Evolutionary conservation across 140 eudicot genomes (phyloP).

Genomic region (Stevia rebaudiana): DNA sequence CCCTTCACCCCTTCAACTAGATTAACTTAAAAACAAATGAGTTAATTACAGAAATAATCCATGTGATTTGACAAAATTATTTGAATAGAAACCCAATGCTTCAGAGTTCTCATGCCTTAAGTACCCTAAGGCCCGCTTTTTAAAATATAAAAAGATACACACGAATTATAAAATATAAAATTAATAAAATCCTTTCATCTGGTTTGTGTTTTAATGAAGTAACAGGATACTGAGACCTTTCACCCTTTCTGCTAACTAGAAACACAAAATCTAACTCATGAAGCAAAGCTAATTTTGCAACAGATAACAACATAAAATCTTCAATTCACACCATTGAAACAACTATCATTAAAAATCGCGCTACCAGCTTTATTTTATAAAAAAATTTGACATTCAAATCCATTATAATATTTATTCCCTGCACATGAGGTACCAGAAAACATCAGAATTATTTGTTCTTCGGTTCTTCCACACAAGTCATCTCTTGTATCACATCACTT

Average conservation of each 20-base stretch:
- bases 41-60: too few species aligned
- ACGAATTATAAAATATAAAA: not conserved
- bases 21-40: too few species aligned
- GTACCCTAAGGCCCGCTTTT: not conserved
- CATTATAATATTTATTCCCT: not conserved
- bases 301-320: conserved; percentile 3
- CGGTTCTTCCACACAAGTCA: not conserved
- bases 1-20: too few species aligned
- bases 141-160: not conserved
- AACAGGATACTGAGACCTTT: not conserved
- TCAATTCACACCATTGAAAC: conserved; percentile 7
- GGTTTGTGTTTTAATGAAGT: not conserved
- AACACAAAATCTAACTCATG: conserved; percentile 3
- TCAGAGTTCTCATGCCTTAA: not conserved
- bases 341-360: not conserved
- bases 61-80: too few species aligned
- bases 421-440: conserved; percentile 1
- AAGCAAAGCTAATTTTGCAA: not conserved
- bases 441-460: not conserved
- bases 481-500: not conserved
- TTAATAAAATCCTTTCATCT: not conserved
- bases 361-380: not conserved
- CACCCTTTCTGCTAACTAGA: not conserved
- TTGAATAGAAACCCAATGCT: too few species aligned
- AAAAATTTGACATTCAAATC: not conserved